Evolutionary conservation across 2,329 filamentous ascomycete species (phyloP), one percentile per base, ranked within the genome.

Genomic region (Penicillium sclerotigenum): DNA sequence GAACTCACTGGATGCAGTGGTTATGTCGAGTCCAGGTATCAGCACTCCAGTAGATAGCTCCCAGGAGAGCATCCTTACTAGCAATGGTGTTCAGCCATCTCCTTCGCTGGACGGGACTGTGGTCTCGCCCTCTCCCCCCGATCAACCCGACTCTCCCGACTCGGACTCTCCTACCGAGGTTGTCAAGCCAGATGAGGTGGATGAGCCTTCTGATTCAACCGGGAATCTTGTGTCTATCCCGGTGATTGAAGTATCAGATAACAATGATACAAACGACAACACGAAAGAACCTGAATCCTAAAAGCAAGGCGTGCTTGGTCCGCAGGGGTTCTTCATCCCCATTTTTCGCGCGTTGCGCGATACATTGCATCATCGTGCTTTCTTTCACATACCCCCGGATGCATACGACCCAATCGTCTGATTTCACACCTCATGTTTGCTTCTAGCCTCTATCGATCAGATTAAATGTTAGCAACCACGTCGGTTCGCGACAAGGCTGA

Each of bases 1-100:
- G 28, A 60, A 62, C 37, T 67, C 69, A 1, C 61, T 65, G 6
- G 67, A 67, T 31, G 55, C 64, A 5, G 62, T 62, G 5, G 13
- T 69, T 9, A 66, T 66, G 62, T 62, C 61, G 14, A 66, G 63
- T 37, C 63, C 67, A 9, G 29, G 18, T 7, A 24, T 59, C 4
- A 62, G 62, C 4, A 70, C 65, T 31, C 58, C 64, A 2, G 67
- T 67, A 16, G 53, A 34, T 22, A 68, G 58, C 50, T 67, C 62
- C 0, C 67, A 64, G 41, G 69, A 71, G 37, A 68, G 59, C n/a
- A 55, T 62, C 11, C 33, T 40, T 29, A 10, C 46, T 10, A 52
- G 50, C 11, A 53, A 56, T 33, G 38, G 8, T 54, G 54, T 9
- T 47, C 60, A 55, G 54, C 3, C 50, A 51, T 16, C 55, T 18